Evolutionary conservation across 75 land plant species (phyloP).

Genomic region (Selaginella tamariscina): DNA sequence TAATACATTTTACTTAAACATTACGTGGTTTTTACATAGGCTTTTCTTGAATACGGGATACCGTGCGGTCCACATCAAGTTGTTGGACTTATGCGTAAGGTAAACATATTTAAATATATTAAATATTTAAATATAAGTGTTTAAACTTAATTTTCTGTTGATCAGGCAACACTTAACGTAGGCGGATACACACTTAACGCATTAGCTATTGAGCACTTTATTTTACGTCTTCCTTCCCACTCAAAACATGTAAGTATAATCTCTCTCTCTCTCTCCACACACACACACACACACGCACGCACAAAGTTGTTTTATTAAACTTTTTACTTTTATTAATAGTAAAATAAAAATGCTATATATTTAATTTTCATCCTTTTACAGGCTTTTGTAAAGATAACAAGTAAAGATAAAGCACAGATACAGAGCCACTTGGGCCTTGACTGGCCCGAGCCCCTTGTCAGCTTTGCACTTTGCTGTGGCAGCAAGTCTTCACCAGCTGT

Average conservation of each 20-base stretch:
- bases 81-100: constrained; percentile 49
- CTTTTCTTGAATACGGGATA: constrained; percentile 53
- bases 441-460: constrained; percentile 84
- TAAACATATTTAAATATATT: constrained; percentile 12
- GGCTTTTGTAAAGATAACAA: constrained; percentile 9
- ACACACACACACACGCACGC: too few species aligned
- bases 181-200: constrained; percentile 54
- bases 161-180: constrained; percentile 51
- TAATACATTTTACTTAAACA: too few species aligned
- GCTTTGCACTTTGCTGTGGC: constrained; percentile 93
- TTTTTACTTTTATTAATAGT: too few species aligned
- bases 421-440: constrained; percentile 50
- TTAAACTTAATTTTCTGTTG: too few species aligned
- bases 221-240: constrained; percentile 41
- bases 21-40: constrained; percentile 28
- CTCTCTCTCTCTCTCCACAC: not conserved
- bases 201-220: constrained; percentile 55
- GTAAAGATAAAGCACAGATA: constrained; percentile 11
- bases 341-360: too few species aligned
- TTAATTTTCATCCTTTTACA: not conserved
- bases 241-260: constrained; percentile 32
- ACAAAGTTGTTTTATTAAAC: too few species aligned
- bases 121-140: not conserved
- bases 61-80: constrained; percentile 39
- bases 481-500: constrained; percentile 96